Percentiles rank a stretch among this genome's conserved stretches.
phyloP scores from a whole-genome alignment of 106 monocot species.

The Platanthera zijinensis region DNA sequence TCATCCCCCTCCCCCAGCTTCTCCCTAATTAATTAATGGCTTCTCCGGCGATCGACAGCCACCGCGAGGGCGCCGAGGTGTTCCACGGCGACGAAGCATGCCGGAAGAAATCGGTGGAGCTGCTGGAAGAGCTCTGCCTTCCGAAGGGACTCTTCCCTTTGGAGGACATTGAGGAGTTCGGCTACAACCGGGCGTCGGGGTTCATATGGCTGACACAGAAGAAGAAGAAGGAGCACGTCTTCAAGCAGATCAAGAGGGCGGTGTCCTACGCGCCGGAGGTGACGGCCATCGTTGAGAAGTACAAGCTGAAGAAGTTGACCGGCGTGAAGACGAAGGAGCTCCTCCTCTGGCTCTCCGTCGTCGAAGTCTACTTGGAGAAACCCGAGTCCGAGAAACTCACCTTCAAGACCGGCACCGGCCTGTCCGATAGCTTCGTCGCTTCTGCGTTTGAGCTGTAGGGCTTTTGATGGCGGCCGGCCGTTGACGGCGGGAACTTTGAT shows the following conservation, averaged over 20 bases:
- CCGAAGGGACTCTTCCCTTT: constrained; percentile 37
- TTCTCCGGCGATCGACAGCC: constrained; percentile 7
- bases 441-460: constrained; percentile 29
- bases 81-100: constrained; percentile 15
- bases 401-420: constrained; percentile 25
- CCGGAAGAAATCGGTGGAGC: constrained; percentile 21
- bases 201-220: constrained; percentile 49
- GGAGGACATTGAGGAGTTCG: constrained; percentile 30
- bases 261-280: not conserved
- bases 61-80: constrained; percentile 21
- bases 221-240: constrained; percentile 18
- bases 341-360: constrained; percentile 29
- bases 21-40: constrained; percentile 6
- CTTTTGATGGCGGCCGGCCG: not conserved
- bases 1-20: not conserved
- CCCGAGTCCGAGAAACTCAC: constrained; percentile 18
- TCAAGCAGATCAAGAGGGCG: constrained; percentile 6
- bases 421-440: constrained; percentile 17
- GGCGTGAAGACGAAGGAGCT: constrained; percentile 28
- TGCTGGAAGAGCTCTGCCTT: constrained; percentile 27
- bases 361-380: constrained; percentile 24
- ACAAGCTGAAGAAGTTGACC: constrained; percentile 2
- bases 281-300: not conserved
- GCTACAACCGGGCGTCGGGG: constrained; percentile 26
- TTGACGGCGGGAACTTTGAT: not conserved